Conservation (phyloP, 2,329 filamentous ascomycete genomes). For the Paecilomyces variotii region DNA sequence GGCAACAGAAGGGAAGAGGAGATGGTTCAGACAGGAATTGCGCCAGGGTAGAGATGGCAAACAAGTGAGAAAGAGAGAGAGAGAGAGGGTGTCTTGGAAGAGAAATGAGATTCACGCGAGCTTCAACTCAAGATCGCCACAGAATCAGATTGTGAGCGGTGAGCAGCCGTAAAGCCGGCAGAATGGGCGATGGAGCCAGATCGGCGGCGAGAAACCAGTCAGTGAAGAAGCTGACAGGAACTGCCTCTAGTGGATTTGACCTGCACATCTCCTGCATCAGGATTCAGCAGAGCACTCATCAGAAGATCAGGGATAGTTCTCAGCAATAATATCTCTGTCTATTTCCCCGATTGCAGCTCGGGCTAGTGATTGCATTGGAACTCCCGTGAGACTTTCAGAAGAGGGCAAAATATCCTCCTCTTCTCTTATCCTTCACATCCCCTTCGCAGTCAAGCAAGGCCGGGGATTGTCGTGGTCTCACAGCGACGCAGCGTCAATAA, state of each 20-base stretch:
- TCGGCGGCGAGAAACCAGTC: neutral
- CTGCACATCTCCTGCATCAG: neutral
- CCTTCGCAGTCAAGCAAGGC: neutral
- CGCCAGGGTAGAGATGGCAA: neutral
- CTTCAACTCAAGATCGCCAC: neutral
- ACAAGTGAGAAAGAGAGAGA: neutral
- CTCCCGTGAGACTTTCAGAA: neutral
- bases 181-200: neutral
- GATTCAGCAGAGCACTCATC: too few relatives aligned
- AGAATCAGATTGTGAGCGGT: neutral
- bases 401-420: neutral
- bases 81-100: neutral
- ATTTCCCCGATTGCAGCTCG: neutral
- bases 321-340: neutral
- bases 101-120: neutral
- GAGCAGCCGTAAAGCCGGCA: neutral
- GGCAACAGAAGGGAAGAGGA: slow-evolving; percentile 2
- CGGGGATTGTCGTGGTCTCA: neutral
- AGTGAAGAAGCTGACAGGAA: neutral
- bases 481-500: neutral
- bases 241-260: neutral
- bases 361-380: neutral
- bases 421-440: neutral
- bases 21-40: slow-evolving; percentile 2
- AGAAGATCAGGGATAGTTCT: neutral